Evolutionary conservation across 768 basidiomycete species (phyloP), one percentile per base, ranked within the genome.

Genomic region (Tricholoma sp.): DNA sequence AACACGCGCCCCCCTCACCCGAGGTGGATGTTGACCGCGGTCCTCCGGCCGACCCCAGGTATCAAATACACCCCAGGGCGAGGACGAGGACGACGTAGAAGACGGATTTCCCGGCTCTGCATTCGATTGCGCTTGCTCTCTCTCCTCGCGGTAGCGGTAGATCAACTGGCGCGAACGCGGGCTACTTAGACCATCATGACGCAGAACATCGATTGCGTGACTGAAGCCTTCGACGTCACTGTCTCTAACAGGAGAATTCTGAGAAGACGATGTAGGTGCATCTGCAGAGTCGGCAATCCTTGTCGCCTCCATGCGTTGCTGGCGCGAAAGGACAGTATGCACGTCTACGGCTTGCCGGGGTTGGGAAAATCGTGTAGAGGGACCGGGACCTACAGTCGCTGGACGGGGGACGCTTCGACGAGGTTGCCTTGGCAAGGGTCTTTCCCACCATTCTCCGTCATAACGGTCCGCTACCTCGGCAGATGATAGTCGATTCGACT

Each of bases 141-240:
- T 57, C n/a, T 66, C 67, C 49, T 60, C 60, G 18, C 66, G 71
- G 48, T 56, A 66, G 17, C 66, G 68, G 9, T 62, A 58, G 17
- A 70, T 63, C 13, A 72, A 45, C 45, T 73, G 73, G 15, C 68
- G 63, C 0, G 72, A 68, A 34, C 74, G 72, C 17, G 59, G 53
- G 8, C 55, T 20, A 50, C 61, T 66, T 4, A 64, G 57, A 1
- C 68, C 69, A 47, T 74, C 71, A 4, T 61, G 63, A 31, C 72
- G 67, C 17, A 76, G 60, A 11, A 71, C 64, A 15, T 72, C 68
- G 17, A 74, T 66, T 10, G 68, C 68, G 24, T 66, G 62, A 44
- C 52, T 58, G 31, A 73, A 66, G 15, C 70, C 68, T 4, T 69
- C 67, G 15, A 57, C 61, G 36, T 56, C 59, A 17, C 61, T 63